A percentile compares a stretch with the other conserved stretches of the same genome.
phyloP scores from a whole-genome alignment of 306 rosid species.

The Myrica gale region DNA sequence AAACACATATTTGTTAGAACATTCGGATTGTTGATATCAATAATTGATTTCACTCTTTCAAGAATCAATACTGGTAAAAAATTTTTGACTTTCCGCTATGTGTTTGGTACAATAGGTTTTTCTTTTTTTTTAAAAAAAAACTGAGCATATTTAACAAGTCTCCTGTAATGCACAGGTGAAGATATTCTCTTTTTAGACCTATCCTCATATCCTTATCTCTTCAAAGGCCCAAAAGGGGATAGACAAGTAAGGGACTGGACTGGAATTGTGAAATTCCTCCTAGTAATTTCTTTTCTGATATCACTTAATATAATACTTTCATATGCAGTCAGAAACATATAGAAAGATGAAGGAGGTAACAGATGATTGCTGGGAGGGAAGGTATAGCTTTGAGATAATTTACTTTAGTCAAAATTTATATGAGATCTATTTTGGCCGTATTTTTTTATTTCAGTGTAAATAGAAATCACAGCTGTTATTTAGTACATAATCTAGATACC shows the following conservation, averaged over 20 bases:
- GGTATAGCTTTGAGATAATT: constrained; percentile 41
- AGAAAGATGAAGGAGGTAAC: constrained; percentile 86
- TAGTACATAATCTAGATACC: neutral
- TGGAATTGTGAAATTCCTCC: constrained; percentile 15
- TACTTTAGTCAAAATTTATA: neutral
- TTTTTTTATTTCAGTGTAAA: neutral
- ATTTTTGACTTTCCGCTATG: constrained; percentile 14
- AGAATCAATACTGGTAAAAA: constrained; percentile 77
- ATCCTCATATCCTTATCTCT: constrained; percentile 72
- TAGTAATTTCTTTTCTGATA: constrained; percentile 7
- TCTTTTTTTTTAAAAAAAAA: constrained; percentile 26
- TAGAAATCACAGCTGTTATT: neutral
- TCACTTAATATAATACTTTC: constrained; percentile 20
- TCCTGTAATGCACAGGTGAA: constrained; percentile 55
- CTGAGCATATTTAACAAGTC: constrained; percentile 20
- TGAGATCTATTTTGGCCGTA: neutral
- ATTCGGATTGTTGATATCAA: constrained; percentile 70
- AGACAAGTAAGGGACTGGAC: constrained; percentile 57
- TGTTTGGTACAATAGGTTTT: neutral
- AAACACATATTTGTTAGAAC: constrained; percentile 54
- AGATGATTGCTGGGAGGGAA: constrained; percentile 90
- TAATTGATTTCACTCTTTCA: constrained; percentile 87
- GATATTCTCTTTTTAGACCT: constrained; percentile 81
- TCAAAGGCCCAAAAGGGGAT: constrained; percentile 80
- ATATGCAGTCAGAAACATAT: constrained; percentile 82